Evolutionary conservation across 1,284 basidiomycete species (phyloP), one percentile per base, ranked within the genome.

Genomic region (Volvariella volvacea): DNA sequence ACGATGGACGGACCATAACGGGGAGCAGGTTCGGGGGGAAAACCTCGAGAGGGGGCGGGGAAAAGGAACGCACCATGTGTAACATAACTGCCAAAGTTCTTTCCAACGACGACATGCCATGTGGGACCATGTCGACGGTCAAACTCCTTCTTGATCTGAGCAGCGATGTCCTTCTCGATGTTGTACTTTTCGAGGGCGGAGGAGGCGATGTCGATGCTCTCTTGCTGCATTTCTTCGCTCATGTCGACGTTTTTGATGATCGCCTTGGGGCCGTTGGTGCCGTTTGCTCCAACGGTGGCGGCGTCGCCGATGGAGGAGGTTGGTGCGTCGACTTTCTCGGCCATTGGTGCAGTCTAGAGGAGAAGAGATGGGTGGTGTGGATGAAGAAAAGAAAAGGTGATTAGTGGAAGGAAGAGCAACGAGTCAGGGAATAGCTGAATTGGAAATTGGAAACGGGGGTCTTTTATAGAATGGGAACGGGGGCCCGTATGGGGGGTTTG

Each of bases 171-270:
- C 70, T 96, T 97, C 74, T 97, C 94, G 68, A 96, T 88, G 63
- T 78, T 86, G 70, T 87, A 92, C 65, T 91, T 89, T 53, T 91
- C 86, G 60, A 98, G 76, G 1, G 93, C 92, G 20, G 81, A 76
- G 15, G 79, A 78, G 21, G 92, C 85, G 56, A 92, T 82, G 58
- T 96, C 90, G 55, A 98, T 86, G 52, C 83, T 83, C 65, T 89
- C 84, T 64, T 90, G 83, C 67, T 97, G 93, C 91, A 97, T 91
- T 57, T 96, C 92, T 50, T 96, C 90, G 48, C 73, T 76, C 94
- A 98, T 98, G 69, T 98, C 94, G 48, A 95, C 92, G 61, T 90
- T 93, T 73, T 97, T 97, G 63, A 97, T 92, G 66, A 92, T 84
- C 37, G 92, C 90, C 62, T 90, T 92, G 49, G 83, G 77, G 22